phyloP scores from a whole-genome alignment of 257 asterid genomes.

The Cynanchum wilfordii region DNA sequence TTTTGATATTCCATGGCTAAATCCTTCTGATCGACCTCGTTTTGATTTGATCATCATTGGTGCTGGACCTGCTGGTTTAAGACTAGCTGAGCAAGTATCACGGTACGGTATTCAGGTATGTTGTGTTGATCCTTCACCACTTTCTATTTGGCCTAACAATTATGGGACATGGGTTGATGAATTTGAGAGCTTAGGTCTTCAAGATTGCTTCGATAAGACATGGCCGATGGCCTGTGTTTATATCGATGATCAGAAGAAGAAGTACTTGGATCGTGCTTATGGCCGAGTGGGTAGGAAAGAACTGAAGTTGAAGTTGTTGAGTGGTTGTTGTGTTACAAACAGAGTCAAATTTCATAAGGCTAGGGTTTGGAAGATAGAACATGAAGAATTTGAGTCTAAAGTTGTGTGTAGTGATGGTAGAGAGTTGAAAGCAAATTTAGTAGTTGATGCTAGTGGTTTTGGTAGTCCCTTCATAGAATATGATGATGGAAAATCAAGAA shows the following conservation, averaged over 20 bases:
- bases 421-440: constrained; percentile 49
- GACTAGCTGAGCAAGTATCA: constrained; percentile 74
- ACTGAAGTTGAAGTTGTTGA: constrained; percentile 56
- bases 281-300: constrained; percentile 63
- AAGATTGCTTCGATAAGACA: constrained; percentile 61
- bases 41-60: constrained; percentile 82
- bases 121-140: constrained; percentile 84
- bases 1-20: constrained; percentile 53
- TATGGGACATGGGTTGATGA: constrained; percentile 96
- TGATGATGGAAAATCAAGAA: constrained; percentile 50
- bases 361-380: constrained; percentile 59
- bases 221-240: constrained; percentile 68
- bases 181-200: constrained; percentile 60
- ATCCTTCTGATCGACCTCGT: constrained; percentile 41
- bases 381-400: constrained; percentile 69
- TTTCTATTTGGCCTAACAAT: constrained; percentile 85
- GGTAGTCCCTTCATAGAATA: constrained; percentile 55
- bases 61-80: constrained; percentile 90
- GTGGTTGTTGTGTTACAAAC: constrained; percentile 50
- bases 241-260: constrained; percentile 50
- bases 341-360: constrained; percentile 62
- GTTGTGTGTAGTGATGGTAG: constrained; percentile 68
- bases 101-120: constrained; percentile 68
- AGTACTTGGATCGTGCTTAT: constrained; percentile 69
- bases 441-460: constrained; percentile 93